These are phyloP conservation scores for Diplosphaera chodatii DNA, from an alignment of 139 green algal species.

Conservation along the genomic window DNA sequence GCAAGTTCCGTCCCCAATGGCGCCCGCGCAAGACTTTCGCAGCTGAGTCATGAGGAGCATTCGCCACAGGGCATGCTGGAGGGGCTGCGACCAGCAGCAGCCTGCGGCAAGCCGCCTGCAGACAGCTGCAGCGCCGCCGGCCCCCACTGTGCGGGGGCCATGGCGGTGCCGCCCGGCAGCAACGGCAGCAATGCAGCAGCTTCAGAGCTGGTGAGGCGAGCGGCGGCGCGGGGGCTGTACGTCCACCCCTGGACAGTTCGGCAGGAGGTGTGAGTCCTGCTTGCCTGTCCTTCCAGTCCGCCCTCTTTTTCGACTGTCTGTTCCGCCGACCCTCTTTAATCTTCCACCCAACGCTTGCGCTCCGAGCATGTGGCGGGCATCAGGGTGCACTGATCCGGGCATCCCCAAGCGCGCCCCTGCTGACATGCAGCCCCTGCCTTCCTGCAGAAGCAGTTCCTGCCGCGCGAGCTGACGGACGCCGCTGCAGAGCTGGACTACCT, in stretches of 20 bases:
- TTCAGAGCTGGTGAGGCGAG: constrained; percentile 2
- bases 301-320: too few species aligned
- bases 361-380: too few species aligned
- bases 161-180: background rate
- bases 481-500: background rate
- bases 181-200: too few species aligned
- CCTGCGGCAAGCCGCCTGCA: background rate
- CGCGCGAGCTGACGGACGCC: background rate
- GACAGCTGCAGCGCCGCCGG: background rate
- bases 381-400: too few species aligned
- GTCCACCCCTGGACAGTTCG: constrained; percentile 8
- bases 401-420: too few species aligned
- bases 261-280: constrained; percentile 2
- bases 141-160: background rate
- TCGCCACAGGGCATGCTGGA: background rate
- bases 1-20: background rate
- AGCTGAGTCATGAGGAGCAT: too few species aligned
- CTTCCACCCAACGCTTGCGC: too few species aligned
- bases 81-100: background rate
- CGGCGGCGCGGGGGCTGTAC: background rate
- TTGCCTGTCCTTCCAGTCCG: too few species aligned
- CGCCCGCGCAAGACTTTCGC: background rate
- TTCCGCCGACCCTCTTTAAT: too few species aligned
- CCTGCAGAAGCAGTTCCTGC: background rate
- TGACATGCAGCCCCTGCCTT: background rate